Conservation (phyloP, 2,329 filamentous ascomycete genomes). For the Gaeumannomyces sp. region DNA sequence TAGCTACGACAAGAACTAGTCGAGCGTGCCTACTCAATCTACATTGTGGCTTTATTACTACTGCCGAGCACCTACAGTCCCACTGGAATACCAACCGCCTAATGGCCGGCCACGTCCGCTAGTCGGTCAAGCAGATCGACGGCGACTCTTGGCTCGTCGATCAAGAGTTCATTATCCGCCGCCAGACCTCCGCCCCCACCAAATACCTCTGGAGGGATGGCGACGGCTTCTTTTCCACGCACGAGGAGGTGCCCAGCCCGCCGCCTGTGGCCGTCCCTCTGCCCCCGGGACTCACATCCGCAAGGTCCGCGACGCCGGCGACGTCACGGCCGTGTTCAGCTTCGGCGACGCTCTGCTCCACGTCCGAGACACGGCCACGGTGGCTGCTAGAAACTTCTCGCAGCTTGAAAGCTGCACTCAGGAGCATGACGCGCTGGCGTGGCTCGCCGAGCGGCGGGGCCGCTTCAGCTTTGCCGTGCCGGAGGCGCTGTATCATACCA, state of each 20-base stretch:
- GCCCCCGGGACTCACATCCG: constrained; percentile 12
- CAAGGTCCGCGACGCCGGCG: constrained; percentile 6
- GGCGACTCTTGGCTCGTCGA: constrained; percentile 14
- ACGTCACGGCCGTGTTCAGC: constrained; percentile 1
- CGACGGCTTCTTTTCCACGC: constrained; percentile 12
- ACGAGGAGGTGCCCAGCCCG: constrained; percentile 10
- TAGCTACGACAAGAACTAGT: too few relatives aligned
- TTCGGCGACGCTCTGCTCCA: constrained; percentile 3
- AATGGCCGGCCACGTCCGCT: constrained; percentile 10
- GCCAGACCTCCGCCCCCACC: too few relatives aligned
- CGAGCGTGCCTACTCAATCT: too few relatives aligned
- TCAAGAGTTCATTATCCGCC: constrained; percentile 11
- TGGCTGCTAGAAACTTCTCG: too few relatives aligned
- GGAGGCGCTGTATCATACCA: neutral
- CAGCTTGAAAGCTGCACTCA: neutral
- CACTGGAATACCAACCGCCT: too few relatives aligned
- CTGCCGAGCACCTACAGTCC: too few relatives aligned
- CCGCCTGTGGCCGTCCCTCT: constrained; percentile 11
- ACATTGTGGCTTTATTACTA: too few relatives aligned
- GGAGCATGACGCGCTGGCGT: neutral
- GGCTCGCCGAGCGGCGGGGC: neutral
- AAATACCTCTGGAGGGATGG: constrained; percentile 12
- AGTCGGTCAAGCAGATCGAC: constrained; percentile 15
- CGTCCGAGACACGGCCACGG: neutral
- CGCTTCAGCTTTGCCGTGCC: constrained; percentile 1